These are phyloP conservation scores for Paramecium sonneborni DNA, from an alignment of 73 alveolate species.

Conservation along the genomic window DNA sequence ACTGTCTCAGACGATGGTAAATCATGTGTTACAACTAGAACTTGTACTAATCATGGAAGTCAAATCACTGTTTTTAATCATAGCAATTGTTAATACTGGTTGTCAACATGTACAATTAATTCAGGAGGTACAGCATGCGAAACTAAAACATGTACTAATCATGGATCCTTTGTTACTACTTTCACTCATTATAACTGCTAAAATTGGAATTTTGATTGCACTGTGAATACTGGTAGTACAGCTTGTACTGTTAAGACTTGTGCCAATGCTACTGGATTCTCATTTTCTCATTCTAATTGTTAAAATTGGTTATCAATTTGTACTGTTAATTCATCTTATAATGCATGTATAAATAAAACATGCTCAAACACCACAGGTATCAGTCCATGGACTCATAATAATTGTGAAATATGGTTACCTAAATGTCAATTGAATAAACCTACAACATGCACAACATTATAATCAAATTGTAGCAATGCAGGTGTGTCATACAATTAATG, in stretches of 20 bases:
- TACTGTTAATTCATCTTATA: conserved; percentile 2
- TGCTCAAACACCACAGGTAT: conserved; percentile 32
- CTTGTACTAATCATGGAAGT: conserved; percentile 11
- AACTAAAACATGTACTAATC: conserved; percentile 21
- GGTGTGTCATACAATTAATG: conserved; percentile 35
- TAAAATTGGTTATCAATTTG: conserved; percentile 14
- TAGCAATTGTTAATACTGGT: conserved; percentile 21
- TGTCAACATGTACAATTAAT: conserved; percentile 46
- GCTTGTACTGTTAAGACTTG: conserved; percentile 39
- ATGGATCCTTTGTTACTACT: conserved; percentile 28
- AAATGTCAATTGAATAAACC: conserved; percentile 28
- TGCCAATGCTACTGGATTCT: neutral
- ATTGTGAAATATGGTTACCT: conserved; percentile 40
- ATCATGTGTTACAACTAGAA: neutral
- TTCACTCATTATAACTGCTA: conserved; percentile 30
- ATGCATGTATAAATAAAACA: conserved; percentile 13
- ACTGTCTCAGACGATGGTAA: neutral
- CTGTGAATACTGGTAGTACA: conserved; percentile 1
- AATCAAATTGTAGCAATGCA: conserved; percentile 38
- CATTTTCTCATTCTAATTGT: conserved; percentile 22
- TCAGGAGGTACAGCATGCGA: conserved; percentile 29
- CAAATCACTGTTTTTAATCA: neutral
- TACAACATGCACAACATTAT: neutral
- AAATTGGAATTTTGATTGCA: neutral
- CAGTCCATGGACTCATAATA: neutral